Evolutionary conservation across 2,329 filamentous ascomycete genomes (phyloP).

Genomic region (Colletotrichum orchidophilum): DNA sequence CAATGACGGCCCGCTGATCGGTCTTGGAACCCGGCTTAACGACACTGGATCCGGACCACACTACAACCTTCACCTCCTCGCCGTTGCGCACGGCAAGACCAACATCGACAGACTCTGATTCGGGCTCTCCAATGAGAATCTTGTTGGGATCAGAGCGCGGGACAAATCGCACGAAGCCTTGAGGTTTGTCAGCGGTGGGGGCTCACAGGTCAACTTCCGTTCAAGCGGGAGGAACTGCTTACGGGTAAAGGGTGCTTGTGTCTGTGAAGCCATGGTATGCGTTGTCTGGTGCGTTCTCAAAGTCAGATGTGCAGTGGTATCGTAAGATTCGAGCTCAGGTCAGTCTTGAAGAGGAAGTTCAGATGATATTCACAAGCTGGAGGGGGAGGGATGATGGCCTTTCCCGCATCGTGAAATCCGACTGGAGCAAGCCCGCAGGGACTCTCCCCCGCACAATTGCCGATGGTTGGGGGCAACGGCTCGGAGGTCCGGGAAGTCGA

Average conservation of each 20-base stretch:
- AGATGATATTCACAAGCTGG: not conserved
- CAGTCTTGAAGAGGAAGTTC: constrained; percentile 1
- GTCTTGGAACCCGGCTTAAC: constrained; percentile 63
- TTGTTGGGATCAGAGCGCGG: constrained; percentile 59
- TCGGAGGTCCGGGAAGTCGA: constrained; percentile 30
- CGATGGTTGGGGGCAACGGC: constrained; percentile 7
- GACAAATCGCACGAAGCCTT: constrained; percentile 68
- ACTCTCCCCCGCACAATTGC: constrained; percentile 14
- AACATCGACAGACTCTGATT: constrained; percentile 62
- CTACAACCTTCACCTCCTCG: constrained; percentile 62
- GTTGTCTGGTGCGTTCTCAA: not conserved
- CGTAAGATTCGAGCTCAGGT: not conserved
- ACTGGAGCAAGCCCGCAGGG: not conserved
- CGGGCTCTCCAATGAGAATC: constrained; percentile 65
- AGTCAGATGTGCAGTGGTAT: not conserved
- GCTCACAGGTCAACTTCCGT: not conserved
- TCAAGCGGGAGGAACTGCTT: not conserved
- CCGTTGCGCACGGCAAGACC: constrained; percentile 65
- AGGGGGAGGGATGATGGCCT: not conserved
- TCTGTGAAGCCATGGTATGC: constrained; percentile 6
- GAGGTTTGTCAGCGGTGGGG: not conserved
- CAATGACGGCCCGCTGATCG: constrained; percentile 54
- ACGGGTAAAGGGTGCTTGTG: constrained; percentile 18
- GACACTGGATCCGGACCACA: constrained; percentile 68
- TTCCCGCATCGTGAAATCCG: constrained; percentile 14